Base-by-base conservation (phyloP, 208 protist species). In the Vickermania ingenoplastis region DNA sequence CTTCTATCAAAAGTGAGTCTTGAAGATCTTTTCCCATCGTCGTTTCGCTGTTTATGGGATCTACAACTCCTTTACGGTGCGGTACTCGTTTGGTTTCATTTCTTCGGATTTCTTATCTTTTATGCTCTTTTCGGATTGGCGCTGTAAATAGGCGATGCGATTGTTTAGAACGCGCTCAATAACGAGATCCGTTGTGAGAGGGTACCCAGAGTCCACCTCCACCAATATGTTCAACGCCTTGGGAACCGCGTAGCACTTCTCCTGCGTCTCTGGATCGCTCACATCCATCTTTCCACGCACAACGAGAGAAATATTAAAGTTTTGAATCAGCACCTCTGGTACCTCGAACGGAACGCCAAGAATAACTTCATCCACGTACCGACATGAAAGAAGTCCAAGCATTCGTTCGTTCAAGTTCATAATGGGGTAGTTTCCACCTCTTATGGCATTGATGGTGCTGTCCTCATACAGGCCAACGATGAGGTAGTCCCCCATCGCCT, bases 381-480 rank as follows among this genome's bases (percentile, higher is more conserved):
- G 71, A 73, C 95, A 98, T 3, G 96, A 91, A 1, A 99, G 77
- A 36, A 99, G 94, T 58, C 84, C 83, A 0, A 99, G 78, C 17
- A 96, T 86, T 57, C 98, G 87, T 77, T 99, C 97, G 41, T 99
- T 97, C 17, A 99, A 67, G 70, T 97, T 99, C 96, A 99, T 98
- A 65, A 99, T 99, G 22, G 98, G 98, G 67, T 92, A 97, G 67
- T 98, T 94, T 26, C 74, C 70, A 21, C 96, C 93, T 62, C 97
- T 95, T 45, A 81, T 67, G 63, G 76, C 72, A 29, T 96, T 92
- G 52, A 98, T 75, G n/a, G 88, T 75, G 25, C 76, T 63, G 72
- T 99, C 97, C 27, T 96, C 86, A 73, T 98, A 89, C 17, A 99
- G 50, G 56, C 97, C 97, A 29, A 97, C 97, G 71, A 99, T 89